Base-by-base conservation (phyloP, 75 land plant species). In the Gnetum montanum region DNA sequence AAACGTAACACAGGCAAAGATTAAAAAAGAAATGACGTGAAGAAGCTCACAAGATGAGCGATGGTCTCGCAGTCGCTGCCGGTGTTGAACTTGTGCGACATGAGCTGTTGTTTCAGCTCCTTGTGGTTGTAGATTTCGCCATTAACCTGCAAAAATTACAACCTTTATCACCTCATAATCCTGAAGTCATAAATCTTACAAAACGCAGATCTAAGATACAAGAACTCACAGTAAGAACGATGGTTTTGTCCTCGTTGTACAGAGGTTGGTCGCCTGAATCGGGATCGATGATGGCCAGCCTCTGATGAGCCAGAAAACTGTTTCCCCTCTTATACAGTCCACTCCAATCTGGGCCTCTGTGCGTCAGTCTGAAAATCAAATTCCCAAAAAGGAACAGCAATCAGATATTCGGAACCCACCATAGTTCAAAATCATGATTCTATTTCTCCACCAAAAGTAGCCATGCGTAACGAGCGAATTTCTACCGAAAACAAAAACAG, bases 331-430 rank as follows among this genome's bases (percentile, higher is more conserved):
- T 76, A 55, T 67, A 69, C 23, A 94, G 49, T 24, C 98, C 98
- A 65, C 98, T 90, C 98, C 98, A 94, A 46, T 94, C 98, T 31
- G 98, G 98, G 25, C 98, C 98, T 59, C 98, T 57, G 46, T 94
- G 98, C 31, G 72, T 69, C 75, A 94, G 65, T 71, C 98, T 94
- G 77, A 60, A 11, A 30, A 59, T 12, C 25, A 58, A 59, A 60
- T 25, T 12, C 12, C 22, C 28, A 15, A 4, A 24, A 23, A n/a
- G 30, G 8, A 43, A 29, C 11, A 34, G 22, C 16, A 6, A 34
- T 18, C 26, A 10, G 22, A 38, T 27, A 43, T 15, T 33, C 13
- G 3, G 20, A 27, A 46, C 22, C n/a, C n/a, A n/a, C n/a, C n/a
- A n/a, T n/a, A n/a, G n/a, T n/a, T n/a, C n/a, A 26, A 24, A 24